Evolutionary conservation across 2,329 filamentous ascomycete genomes (phyloP).

Genomic region (Emmonsiellopsis sp.): DNA sequence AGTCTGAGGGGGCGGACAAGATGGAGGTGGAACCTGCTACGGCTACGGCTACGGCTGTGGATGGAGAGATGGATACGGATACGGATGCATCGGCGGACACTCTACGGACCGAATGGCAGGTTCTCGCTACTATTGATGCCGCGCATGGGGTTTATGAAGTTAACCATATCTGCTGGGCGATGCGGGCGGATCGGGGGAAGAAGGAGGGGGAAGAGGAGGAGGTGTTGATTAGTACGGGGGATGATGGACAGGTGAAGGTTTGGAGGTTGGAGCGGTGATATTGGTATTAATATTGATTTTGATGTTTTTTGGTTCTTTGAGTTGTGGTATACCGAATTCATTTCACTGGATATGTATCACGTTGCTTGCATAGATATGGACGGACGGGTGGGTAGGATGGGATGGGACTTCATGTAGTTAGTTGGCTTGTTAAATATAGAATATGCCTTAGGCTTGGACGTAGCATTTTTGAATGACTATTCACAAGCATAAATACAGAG

Average conservation of each 20-base stretch:
- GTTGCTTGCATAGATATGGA: too few species aligned
- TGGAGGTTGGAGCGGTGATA: constrained; percentile 51
- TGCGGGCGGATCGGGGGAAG: constrained; percentile 54
- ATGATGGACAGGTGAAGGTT: constrained; percentile 78
- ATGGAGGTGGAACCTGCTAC: not conserved
- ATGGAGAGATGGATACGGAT: not conserved
- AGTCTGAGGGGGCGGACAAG: constrained; percentile 7
- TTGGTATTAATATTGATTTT: not conserved
- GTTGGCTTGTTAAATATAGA: too few species aligned
- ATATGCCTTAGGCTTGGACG: too few species aligned
- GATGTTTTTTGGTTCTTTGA: not conserved
- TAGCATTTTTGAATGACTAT: too few species aligned
- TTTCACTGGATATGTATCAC: too few species aligned
- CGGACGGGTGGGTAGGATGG: too few species aligned
- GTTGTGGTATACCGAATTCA: not conserved
- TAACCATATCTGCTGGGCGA: constrained; percentile 86
- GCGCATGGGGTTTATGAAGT: constrained; percentile 90
- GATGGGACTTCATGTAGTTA: too few species aligned
- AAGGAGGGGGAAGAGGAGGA: constrained; percentile 54
- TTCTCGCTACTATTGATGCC: constrained; percentile 59
- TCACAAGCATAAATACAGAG: too few species aligned
- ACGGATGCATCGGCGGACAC: not conserved
- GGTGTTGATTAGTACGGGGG: constrained; percentile 81
- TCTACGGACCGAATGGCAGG: constrained; percentile 54
- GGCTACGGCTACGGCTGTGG: not conserved